Evolutionary conservation across 2,329 filamentous ascomycete species (phyloP).

Genomic region (Fusarium oxysporum): DNA sequence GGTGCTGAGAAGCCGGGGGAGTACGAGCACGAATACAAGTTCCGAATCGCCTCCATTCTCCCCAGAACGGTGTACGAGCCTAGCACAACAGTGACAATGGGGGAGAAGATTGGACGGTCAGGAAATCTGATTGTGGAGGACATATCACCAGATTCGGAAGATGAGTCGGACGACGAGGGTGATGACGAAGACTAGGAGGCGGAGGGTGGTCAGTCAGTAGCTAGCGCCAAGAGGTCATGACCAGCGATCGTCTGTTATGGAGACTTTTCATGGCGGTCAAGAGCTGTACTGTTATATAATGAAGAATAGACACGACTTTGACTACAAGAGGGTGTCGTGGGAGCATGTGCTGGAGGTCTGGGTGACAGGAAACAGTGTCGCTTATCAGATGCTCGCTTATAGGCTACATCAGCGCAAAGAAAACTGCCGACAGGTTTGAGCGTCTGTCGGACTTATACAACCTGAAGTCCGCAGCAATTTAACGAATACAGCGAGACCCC

Average conservation of each 20-base stretch:
- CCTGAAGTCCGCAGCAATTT: neutral
- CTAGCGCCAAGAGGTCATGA: slow-evolving; percentile 15
- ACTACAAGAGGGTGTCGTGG: neutral
- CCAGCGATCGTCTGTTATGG: slow-evolving; percentile 9
- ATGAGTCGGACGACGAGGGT: slow-evolving; percentile 48
- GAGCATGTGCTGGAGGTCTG: neutral
- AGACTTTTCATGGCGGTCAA: slow-evolving; percentile 31
- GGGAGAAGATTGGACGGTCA: slow-evolving; percentile 80
- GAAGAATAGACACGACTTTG: neutral
- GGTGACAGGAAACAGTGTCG: neutral
- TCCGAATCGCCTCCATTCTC: slow-evolving; percentile 86
- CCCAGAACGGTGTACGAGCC: slow-evolving; percentile 84
- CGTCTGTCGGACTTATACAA: neutral
- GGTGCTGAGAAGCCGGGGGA: slow-evolving; percentile 64
- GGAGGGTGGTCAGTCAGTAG: slow-evolving; percentile 39
- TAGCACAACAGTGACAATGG: slow-evolving; percentile 72
- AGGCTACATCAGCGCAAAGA: neutral
- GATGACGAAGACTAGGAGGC: slow-evolving; percentile 43
- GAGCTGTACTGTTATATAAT: slow-evolving; percentile 7
- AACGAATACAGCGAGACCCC: neutral
- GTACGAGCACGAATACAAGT: slow-evolving; percentile 86
- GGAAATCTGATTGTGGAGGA: slow-evolving; percentile 91
- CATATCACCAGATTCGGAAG: slow-evolving; percentile 50
- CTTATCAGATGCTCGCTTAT: neutral
- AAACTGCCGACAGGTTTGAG: slow-evolving; percentile 8